Evolutionary conservation across 208 protist genomes (phyloP).

Genomic region (Acanthamoeba lugdunensis): DNA sequence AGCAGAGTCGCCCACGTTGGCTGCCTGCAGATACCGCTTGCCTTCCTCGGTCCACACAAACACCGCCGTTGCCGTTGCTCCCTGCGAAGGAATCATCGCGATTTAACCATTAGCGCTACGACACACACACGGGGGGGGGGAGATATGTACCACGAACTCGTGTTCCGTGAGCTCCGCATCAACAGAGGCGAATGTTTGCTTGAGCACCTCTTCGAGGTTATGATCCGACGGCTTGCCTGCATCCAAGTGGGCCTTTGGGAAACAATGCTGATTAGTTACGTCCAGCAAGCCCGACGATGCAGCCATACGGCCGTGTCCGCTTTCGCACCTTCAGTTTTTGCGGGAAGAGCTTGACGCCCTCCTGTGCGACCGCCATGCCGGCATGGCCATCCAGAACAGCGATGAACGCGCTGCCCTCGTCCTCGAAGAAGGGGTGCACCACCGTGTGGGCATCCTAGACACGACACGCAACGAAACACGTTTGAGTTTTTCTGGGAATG

Average conservation of each 20-base stretch:
- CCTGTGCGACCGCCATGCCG: not conserved
- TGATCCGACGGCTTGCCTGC: not conserved
- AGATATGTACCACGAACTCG: conserved; percentile 76
- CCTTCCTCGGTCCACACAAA: conserved; percentile 61
- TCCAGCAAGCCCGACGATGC: not conserved
- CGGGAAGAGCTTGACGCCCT: conserved; percentile 12
- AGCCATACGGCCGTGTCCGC: not conserved
- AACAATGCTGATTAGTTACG: not conserved
- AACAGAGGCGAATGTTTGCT: conserved; percentile 10
- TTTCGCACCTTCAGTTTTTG: not conserved
- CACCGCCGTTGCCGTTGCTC: conserved; percentile 75
- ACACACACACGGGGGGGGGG: not conserved
- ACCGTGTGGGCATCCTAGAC: conserved; percentile 58
- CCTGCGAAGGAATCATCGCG: not conserved
- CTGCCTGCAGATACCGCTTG: conserved; percentile 80
- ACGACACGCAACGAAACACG: too few relatives aligned
- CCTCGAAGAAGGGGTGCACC: conserved; percentile 38
- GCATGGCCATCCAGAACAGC: conserved; percentile 63
- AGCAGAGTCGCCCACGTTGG: conserved; percentile 82
- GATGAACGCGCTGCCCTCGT: not conserved
- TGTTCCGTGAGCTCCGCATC: conserved; percentile 75
- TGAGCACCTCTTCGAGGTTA: not conserved
- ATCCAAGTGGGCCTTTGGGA: not conserved
- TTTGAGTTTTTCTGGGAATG: too few relatives aligned
- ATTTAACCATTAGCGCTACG: not conserved